These are phyloP conservation scores for Coemansia sp. DNA, from an alignment of 192 early-diverging fungal genomes.

Conservation along the genomic window DNA sequence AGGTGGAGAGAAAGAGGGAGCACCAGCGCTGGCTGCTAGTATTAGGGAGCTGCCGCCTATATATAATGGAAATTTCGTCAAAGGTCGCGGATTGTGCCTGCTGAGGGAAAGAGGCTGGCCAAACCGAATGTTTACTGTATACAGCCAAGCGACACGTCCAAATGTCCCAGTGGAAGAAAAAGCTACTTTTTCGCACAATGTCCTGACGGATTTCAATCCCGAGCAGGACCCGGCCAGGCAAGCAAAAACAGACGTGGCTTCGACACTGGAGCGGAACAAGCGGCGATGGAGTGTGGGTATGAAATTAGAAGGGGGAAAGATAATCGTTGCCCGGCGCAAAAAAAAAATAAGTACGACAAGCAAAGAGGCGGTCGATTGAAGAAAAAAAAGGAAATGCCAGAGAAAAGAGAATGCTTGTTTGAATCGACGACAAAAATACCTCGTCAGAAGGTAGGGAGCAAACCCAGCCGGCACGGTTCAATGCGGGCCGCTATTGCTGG, in stretches of 20 bases:
- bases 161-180: neutral
- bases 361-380: conserved; percentile 4
- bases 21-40: neutral
- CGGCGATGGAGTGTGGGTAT: conserved; percentile 10
- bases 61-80: conserved; percentile 2
- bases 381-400: neutral
- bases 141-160: neutral
- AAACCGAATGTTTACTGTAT: conserved; percentile 11
- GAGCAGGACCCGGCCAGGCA: neutral
- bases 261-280: conserved; percentile 9
- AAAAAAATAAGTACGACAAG: conserved; percentile 11
- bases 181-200: conserved; percentile 4
- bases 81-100: neutral
- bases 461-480: too few relatives aligned
- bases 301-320: conserved; percentile 4
- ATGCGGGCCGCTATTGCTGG: neutral
- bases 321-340: conserved; percentile 8
- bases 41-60: conserved; percentile 3
- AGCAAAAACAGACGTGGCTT: conserved; percentile 12
- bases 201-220: conserved; percentile 4
- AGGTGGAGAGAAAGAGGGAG: conserved; percentile 8
- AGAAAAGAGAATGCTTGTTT: conserved; percentile 22
- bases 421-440: conserved; percentile 3
- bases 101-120: conserved; percentile 7
- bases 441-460: conserved; percentile 2